A percentile compares a stretch with the other conserved stretches of the same genome.
These are phyloP conservation scores for Lentinula aciculospora DNA, from an alignment of 768 basidiomycete species.

Conservation along the genomic window DNA sequence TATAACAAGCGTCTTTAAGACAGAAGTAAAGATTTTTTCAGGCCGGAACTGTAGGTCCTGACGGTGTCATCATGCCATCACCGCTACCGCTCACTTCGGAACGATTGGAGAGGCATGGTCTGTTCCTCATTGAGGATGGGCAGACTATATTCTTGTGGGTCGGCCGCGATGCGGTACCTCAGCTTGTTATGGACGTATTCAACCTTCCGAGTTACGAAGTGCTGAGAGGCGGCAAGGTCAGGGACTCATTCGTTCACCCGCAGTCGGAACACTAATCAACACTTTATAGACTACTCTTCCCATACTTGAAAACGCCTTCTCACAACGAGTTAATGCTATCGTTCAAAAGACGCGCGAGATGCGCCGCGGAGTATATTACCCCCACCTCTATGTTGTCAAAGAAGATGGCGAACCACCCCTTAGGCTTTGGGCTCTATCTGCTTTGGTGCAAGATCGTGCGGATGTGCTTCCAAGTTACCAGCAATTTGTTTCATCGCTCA, in stretches of 20 bases:
- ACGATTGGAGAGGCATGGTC: constrained; percentile 87
- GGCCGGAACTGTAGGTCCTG: constrained; percentile 88
- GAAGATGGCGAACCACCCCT: constrained; percentile 96
- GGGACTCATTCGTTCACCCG: constrained; percentile 11
- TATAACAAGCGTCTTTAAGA: neutral
- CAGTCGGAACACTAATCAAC: constrained; percentile 1
- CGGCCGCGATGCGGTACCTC: constrained; percentile 97
- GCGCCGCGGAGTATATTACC: constrained; percentile 88
- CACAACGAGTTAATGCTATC: constrained; percentile 91
- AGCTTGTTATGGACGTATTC: constrained; percentile 92
- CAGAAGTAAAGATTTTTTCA: constrained; percentile 21
- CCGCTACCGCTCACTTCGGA: constrained; percentile 92
- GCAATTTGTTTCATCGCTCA: constrained; percentile 85
- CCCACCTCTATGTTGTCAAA: constrained; percentile 94
- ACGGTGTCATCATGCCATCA: constrained; percentile 78
- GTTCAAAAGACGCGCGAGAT: constrained; percentile 93
- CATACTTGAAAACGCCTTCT: constrained; percentile 87
- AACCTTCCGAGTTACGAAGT: constrained; percentile 83
- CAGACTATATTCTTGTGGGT: constrained; percentile 99
- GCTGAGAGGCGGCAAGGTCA: constrained; percentile 89
- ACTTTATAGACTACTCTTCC: constrained; percentile 77
- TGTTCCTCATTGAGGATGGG: constrained; percentile 95
- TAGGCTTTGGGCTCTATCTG: constrained; percentile 91
- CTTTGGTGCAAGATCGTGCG: constrained; percentile 91
- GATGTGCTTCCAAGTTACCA: constrained; percentile 95